Evolutionary conservation across 257 asterid species (phyloP).

Genomic region (Penstemon davidsonii): DNA sequence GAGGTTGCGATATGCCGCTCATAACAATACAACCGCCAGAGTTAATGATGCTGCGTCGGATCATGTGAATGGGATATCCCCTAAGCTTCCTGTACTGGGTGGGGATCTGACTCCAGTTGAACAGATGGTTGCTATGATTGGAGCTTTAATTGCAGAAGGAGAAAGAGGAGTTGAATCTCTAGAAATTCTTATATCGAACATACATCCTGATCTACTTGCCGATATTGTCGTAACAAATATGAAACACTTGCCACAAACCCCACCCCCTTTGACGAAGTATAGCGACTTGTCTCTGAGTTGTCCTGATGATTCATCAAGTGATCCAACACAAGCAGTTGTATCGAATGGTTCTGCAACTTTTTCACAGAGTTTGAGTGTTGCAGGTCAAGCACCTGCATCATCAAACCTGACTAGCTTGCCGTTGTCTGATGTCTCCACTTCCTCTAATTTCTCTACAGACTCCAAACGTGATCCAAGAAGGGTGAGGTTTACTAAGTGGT

Average conservation of each 20-base stretch:
- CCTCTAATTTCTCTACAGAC: slow-evolving; percentile 56
- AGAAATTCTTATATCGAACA: slow-evolving; percentile 75
- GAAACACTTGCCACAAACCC: slow-evolving; percentile 82
- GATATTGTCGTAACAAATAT: slow-evolving; percentile 93
- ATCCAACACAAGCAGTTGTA: slow-evolving; percentile 43
- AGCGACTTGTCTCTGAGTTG: slow-evolving; percentile 38
- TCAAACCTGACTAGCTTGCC: slow-evolving; percentile 41
- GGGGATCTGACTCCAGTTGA: slow-evolving; percentile 70
- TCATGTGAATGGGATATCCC: slow-evolving; percentile 58
- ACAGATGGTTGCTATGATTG: slow-evolving; percentile 89
- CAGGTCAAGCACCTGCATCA: slow-evolving; percentile 47
- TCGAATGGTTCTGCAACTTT: slow-evolving; percentile 59
- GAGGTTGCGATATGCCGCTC: slow-evolving; percentile 62
- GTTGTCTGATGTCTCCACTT: slow-evolving; percentile 48
- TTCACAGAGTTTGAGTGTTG: slow-evolving; percentile 40
- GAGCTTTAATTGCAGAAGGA: slow-evolving; percentile 95
- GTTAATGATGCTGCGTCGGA: slow-evolving; percentile 53
- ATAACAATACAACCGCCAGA: slow-evolving; percentile 37
- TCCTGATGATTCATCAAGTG: slow-evolving; percentile 48
- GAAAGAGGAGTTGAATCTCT: slow-evolving; percentile 89
- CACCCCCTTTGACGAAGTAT: slow-evolving; percentile 53
- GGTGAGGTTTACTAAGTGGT: slow-evolving; percentile 51
- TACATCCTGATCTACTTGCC: slow-evolving; percentile 94
- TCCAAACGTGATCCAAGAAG: slow-evolving; percentile 96
- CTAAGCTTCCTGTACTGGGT: slow-evolving; percentile 50